Percentiles rank a stretch among this genome's conserved stretches.
phyloP scores from a whole-genome alignment of 768 basidiomycete species.

The Xanthoconium stramineum region DNA sequence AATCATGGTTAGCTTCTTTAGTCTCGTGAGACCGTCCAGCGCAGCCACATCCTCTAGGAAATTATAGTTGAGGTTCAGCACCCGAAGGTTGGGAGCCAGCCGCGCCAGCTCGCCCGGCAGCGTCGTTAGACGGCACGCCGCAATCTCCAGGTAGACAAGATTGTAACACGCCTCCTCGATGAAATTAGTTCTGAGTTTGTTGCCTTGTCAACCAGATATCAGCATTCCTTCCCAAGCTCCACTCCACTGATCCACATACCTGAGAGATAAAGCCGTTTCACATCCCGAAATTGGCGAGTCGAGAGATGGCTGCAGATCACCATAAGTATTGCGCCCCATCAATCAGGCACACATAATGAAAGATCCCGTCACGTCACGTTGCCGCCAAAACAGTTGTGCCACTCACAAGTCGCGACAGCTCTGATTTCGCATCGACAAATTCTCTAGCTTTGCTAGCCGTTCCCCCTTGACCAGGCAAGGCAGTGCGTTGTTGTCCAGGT shows the following conservation, averaged over 20 bases:
- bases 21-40: constrained; percentile 67
- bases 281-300: constrained; percentile 77
- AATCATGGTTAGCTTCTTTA: constrained; percentile 84
- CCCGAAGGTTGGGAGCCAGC: constrained; percentile 80
- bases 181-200: constrained; percentile 60
- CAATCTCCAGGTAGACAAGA: constrained; percentile 88
- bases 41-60: constrained; percentile 74
- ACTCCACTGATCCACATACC: constrained; percentile 50
- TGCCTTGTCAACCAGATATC: constrained; percentile 50
- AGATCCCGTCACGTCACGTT: constrained; percentile 36
- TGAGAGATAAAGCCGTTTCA: constrained; percentile 92
- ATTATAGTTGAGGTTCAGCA: constrained; percentile 96
- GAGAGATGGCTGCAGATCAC: constrained; percentile 40
- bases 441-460: constrained; percentile 72
- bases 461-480: constrained; percentile 49
- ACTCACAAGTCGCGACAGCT: constrained; percentile 72
- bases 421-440: constrained; percentile 90
- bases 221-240: constrained; percentile 18
- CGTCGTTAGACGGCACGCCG: constrained; percentile 73
- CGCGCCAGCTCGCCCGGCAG: constrained; percentile 67
- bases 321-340: constrained; percentile 27
- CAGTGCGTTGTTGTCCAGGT: constrained; percentile 83
- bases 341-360: constrained; percentile 37
- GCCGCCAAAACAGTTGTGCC: constrained; percentile 13
- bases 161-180: constrained; percentile 79